Base-by-base conservation (phyloP, 805 yeast species). In the Metschnikowia baotianmanensis region DNA sequence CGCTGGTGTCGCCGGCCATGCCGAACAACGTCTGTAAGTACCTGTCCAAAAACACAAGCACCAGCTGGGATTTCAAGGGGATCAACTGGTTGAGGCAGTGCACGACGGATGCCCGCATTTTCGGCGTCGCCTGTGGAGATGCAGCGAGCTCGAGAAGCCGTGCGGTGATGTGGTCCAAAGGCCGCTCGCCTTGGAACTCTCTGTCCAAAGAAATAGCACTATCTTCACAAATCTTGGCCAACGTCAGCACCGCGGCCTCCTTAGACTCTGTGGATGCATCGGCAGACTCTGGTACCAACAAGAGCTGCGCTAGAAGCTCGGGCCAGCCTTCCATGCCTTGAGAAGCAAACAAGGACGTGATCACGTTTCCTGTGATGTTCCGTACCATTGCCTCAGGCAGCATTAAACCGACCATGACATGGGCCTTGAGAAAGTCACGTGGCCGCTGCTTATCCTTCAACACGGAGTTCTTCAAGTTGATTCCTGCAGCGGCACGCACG, bases 171-270 rank as follows among this genome's bases (percentile, higher is more conserved):
- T 72, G 75, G 38, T 77, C 79, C 48, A 84, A 66, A 0, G 96
- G 96, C 40, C 80, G 66, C 42, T 77, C 75, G 4, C 86, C 84
- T 40, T 76, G 69, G 62, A 78, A 77, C 43, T 80, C 84, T 36
- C 71, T 62, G 56, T 86, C 89, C 43, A 93, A 73, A 26, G 75
- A 63, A 33, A 69, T 67, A 7, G 81, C 79, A 20, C 86, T 79
- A 63, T 93, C 99, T 59, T 93, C 99, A 69, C 96, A 87, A 36
- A 93, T 84, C 60, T 90, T 88, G 27, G 84, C 72, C 45, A 93
- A 68, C 0, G 97, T 90, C 48, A 84, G 74, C 61, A 87, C 77
- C 1, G 95, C 86, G 30, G 93, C 90, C 52, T 82, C 88, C 56
- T 77, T 81, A 4, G 77, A 66, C 11, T 26, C 44, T 9, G 32